phyloP scores from a whole-genome alignment of 192 early-diverging fungal species.

The Thoreauomyces humboldtii region DNA sequence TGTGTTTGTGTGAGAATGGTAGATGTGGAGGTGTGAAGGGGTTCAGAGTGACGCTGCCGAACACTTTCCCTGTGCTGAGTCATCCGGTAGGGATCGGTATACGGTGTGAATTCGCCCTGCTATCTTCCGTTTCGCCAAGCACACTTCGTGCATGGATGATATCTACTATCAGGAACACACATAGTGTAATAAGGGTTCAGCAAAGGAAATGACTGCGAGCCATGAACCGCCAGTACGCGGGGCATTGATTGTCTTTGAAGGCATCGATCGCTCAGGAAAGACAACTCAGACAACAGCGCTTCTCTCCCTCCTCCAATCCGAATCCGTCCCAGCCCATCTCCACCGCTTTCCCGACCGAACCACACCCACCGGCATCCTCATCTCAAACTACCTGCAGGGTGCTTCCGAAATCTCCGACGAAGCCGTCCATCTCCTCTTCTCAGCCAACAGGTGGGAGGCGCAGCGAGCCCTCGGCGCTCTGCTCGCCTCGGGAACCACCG shows the following conservation, averaged over 20 bases:
- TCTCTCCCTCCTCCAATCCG: conserved; percentile 50
- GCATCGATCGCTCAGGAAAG: conserved; percentile 87
- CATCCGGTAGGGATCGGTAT: no score
- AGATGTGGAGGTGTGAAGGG: no score
- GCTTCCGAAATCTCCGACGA: conserved; percentile 70
- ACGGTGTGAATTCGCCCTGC: no score
- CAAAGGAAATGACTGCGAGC: no score
- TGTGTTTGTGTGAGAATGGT: no score
- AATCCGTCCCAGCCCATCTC: conserved; percentile 49
- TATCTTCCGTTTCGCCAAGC: no score
- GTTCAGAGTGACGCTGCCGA: no score
- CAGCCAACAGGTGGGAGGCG: conserved; percentile 93
- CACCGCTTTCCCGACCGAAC: conserved; percentile 91
- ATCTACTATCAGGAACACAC: no score
- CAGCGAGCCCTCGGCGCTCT: conserved; percentile 61
- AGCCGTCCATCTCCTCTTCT: conserved; percentile 90
- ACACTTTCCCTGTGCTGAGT: no score
- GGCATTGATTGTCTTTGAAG: conserved; percentile 88
- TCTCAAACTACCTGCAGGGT: conserved; percentile 76
- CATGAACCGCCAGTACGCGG: no score
- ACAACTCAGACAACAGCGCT: conserved; percentile 79
- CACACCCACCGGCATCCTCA: conserved; percentile 88
- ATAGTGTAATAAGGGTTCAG: no score
- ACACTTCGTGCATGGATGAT: no score
- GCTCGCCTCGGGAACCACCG: conserved; percentile 65